These are phyloP conservation scores for Xylariaceae sp. DNA, from an alignment of 2,329 filamentous ascomycete species.

Conservation along the genomic window DNA sequence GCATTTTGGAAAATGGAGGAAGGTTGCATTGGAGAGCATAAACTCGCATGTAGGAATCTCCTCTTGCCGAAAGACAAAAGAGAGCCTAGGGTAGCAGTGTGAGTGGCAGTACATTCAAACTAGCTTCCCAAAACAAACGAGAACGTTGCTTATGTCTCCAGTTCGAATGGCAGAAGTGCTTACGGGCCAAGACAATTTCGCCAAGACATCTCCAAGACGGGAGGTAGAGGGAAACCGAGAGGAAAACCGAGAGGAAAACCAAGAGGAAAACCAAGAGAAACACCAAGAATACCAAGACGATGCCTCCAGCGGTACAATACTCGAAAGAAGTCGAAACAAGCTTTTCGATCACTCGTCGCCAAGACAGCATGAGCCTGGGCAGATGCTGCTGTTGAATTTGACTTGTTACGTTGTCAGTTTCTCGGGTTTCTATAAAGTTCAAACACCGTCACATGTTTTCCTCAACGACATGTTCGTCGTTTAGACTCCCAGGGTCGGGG, in stretches of 20 bases:
- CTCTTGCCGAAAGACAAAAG: too few species aligned
- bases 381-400: background rate
- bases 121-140: too few species aligned
- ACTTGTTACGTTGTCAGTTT: background rate
- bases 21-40: too few species aligned
- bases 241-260: background rate
- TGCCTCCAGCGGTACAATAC: background rate
- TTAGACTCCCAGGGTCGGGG: background rate
- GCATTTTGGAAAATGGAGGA: too few species aligned
- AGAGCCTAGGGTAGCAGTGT: too few species aligned
- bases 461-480: background rate
- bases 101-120: too few species aligned
- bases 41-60: too few species aligned
- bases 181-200: slow-evolving; percentile 11
- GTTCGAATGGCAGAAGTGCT: too few species aligned
- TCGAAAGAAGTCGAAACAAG: slow-evolving; percentile 13
- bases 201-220: slow-evolving; percentile 9
- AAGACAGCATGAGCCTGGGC: slow-evolving; percentile 8
- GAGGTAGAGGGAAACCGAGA: background rate
- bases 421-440: background rate
- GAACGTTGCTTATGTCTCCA: too few species aligned
- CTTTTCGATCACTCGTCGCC: slow-evolving; percentile 9
- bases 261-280: slow-evolving; percentile 6
- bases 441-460: background rate
- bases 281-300: slow-evolving; percentile 10